A percentile compares a stretch with the other conserved stretches of the same genome.
phyloP scores from a whole-genome alignment of 345 rosid species.

The Ceriops zippeliana region DNA sequence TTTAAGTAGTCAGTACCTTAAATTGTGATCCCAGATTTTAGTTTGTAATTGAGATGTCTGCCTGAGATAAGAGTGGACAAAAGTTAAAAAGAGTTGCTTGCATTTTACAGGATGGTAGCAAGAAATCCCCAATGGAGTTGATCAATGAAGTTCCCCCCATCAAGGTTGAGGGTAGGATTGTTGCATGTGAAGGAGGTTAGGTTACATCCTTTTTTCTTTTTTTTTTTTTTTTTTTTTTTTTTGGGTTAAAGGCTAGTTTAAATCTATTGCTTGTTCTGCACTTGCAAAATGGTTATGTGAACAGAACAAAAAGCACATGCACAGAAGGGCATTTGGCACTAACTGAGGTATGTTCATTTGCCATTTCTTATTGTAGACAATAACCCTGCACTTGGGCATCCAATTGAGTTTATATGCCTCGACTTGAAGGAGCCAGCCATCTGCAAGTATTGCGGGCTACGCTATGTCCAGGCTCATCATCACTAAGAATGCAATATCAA shows the following conservation, averaged over 20 bases:
- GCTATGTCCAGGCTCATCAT: conserved; percentile 88
- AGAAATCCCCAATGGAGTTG: conserved; percentile 98
- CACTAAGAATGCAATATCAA: conserved; percentile 39
- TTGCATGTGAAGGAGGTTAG: conserved; percentile 98
- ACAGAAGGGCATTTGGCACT: not conserved
- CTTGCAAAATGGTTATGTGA: no score
- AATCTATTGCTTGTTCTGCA: not conserved
- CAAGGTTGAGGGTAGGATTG: conserved; percentile 91
- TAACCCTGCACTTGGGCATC: conserved; percentile 91
- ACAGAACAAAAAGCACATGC: no score
- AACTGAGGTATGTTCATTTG: not conserved
- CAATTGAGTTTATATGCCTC: conserved; percentile 94
- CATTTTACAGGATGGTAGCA: conserved; percentile 58
- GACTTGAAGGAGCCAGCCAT: conserved; percentile 81
- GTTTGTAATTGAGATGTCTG: not conserved
- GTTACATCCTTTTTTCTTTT: not conserved
- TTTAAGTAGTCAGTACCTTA: not conserved
- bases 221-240: no score
- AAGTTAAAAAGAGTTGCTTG: not conserved
- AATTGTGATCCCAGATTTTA: not conserved
- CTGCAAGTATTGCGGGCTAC: conserved; percentile 97
- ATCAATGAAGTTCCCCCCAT: conserved; percentile 96
- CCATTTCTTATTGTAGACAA: conserved; percentile 38
- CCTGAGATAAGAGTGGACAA: not conserved
- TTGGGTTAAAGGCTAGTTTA: not conserved